These are phyloP conservation scores for Spergularia bocconei DNA, from an alignment of 148 eudicot genomes.

Conservation along the genomic window DNA sequence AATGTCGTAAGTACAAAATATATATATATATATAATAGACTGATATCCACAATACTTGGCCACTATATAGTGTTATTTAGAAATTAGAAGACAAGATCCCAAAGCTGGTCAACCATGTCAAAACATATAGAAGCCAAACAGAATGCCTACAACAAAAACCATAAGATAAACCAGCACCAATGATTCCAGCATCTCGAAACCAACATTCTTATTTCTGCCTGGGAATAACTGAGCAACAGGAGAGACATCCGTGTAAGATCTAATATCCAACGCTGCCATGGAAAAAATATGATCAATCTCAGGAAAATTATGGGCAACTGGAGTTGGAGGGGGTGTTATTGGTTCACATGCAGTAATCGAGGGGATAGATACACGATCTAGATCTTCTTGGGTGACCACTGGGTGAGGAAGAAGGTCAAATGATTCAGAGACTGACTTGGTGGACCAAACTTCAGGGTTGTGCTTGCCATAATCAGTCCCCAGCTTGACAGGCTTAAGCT, in stretches of 20 bases:
- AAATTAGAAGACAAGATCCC: too few relatives aligned
- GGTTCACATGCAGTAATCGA: slow-evolving; percentile 9
- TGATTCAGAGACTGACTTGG: background rate
- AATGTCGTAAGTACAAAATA: too few relatives aligned
- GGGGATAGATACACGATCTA: background rate
- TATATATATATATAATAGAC: background rate
- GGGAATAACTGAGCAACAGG: slow-evolving; percentile 11
- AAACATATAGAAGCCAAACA: slow-evolving; percentile 4
- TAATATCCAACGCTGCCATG: background rate
- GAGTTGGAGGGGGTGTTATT: slow-evolving; percentile 24
- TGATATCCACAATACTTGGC: too few relatives aligned
- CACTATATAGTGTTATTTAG: too few relatives aligned
- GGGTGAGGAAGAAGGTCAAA: slow-evolving; percentile 11
- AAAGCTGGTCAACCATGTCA: too few relatives aligned
- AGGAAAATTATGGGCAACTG: background rate
- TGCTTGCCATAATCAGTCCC: slow-evolving; percentile 5
- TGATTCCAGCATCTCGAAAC: background rate
- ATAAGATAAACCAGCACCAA: background rate
- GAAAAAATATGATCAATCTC: slow-evolving; percentile 15
- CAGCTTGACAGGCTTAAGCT: slow-evolving; percentile 1
- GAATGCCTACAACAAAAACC: background rate
- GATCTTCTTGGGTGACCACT: slow-evolving; percentile 12
- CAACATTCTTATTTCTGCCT: background rate
- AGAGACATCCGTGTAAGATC: background rate
- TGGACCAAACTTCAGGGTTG: background rate